Conservation (phyloP, 768 basidiomycete genomes). For the Gloeophyllum trabeum region DNA sequence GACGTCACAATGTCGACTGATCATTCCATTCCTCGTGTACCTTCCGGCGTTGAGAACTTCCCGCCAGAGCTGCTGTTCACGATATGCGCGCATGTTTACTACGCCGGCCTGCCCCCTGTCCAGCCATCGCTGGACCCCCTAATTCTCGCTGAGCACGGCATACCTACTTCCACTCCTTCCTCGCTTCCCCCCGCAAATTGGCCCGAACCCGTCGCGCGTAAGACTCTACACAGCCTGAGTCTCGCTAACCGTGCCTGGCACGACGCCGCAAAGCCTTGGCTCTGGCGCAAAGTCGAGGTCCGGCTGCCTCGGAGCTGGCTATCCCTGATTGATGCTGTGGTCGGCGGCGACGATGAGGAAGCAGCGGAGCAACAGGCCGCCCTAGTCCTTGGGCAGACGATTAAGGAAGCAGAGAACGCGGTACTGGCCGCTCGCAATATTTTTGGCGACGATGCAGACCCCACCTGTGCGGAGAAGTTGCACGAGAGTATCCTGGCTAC, state of each 20-base stretch:
- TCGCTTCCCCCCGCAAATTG: slow-evolving; percentile 63
- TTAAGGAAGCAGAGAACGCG: slow-evolving; percentile 56
- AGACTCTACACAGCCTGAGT: slow-evolving; percentile 59
- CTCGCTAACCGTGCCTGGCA: slow-evolving; percentile 73
- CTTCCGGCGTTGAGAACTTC: slow-evolving; percentile 28
- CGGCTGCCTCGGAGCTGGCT: slow-evolving; percentile 81
- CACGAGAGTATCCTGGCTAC: slow-evolving; percentile 51
- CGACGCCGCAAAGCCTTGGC: slow-evolving; percentile 78
- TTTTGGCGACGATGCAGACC: slow-evolving; percentile 19
- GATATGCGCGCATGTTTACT: slow-evolving; percentile 66
- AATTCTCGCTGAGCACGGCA: slow-evolving; percentile 26
- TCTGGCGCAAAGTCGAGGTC: slow-evolving; percentile 79
- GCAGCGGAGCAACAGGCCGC: slow-evolving; percentile 41
- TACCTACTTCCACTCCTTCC: slow-evolving; percentile 58
- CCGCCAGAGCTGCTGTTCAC: slow-evolving; percentile 64
- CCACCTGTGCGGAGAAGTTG: slow-evolving; percentile 34
- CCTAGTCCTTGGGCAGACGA: slow-evolving; percentile 51
- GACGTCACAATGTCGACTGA: too few species aligned
- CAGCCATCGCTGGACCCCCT: slow-evolving; percentile 63
- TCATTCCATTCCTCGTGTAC: neutral
- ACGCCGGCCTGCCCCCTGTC: slow-evolving; percentile 44
- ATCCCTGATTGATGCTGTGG: slow-evolving; percentile 66
- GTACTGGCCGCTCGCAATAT: slow-evolving; percentile 36
- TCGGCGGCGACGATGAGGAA: slow-evolving; percentile 55
- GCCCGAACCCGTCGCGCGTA: slow-evolving; percentile 55